Base-by-base conservation (phyloP, 2,329 filamentous ascomycete genomes). In the Aspergillus costaricaensis region DNA sequence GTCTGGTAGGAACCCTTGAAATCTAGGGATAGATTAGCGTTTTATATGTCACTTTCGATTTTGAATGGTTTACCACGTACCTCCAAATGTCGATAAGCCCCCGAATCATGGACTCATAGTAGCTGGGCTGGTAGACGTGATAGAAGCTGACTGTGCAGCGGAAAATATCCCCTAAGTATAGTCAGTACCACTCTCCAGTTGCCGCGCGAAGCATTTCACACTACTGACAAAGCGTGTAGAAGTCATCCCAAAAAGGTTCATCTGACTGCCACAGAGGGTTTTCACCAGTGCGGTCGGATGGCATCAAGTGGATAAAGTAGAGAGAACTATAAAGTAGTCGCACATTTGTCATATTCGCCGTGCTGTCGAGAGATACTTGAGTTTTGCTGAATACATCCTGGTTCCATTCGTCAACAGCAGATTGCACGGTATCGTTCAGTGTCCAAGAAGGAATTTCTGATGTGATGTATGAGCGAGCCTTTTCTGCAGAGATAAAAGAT, bases 221-320 rank as follows among this genome's bases (percentile, higher is more conserved):
- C 5, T 2, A 61, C 70, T 63, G 36, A 74, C 71, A 74, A 56
- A 74, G 64, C 3, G 88, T 91, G 67, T 89, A 90, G 15, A 88
- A 85, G 58, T 91, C 88, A 63, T 89, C 86, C 70, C 88, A 91
- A 66, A 87, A 90, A 1, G 88, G 88, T 72, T 91, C 88, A 0
- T 70, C 68, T 0, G 85, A 87, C 0, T 78, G 71, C 88, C 88
- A 91, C 0, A 82, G 74, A 0, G 88, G 88, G 63, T 91, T 91
- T 70, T 91, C 89, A 0, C 87, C 88, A 0, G 87, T 90, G 60
- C 87, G 84, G 69, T 91, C 89, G 0, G 87, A 88, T 0, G 88
- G 88, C 61, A 91, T 83, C 8, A 91, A 72, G 58, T 86, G 84
- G 81, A 88, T 88, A 62, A 88, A 87, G 68, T 90, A 91, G 5